A percentile compares a stretch with the other conserved stretches of the same genome.
Evolutionary conservation across 2,329 filamentous ascomycete genomes (phyloP).

Genomic region (Arthrinium puccinioides): DNA sequence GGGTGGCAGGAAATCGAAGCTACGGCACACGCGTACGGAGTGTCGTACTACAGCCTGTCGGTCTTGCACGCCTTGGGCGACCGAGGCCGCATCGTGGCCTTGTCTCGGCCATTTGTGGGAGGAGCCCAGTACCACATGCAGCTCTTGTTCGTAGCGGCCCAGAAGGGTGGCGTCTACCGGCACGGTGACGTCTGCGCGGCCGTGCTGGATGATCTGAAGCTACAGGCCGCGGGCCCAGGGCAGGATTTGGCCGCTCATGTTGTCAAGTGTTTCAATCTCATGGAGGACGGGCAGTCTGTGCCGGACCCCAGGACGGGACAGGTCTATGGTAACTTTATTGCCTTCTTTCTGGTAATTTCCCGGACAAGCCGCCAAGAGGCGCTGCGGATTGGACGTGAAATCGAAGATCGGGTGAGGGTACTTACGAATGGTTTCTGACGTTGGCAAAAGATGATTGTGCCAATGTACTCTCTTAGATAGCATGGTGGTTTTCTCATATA

Average conservation of each 20-base stretch:
- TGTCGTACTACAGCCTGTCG: slow-evolving; percentile 19
- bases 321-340: background rate
- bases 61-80: slow-evolving; percentile 14
- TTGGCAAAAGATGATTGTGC: background rate
- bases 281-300: background rate
- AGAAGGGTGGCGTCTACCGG: slow-evolving; percentile 21
- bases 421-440: background rate
- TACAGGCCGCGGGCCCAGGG: too few species aligned
- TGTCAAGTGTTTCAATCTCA: background rate
- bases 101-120: slow-evolving; percentile 13
- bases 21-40: slow-evolving; percentile 16
- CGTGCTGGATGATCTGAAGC: background rate
- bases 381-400: background rate
- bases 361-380: background rate
- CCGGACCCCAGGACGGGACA: background rate
- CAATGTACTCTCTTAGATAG: too few species aligned
- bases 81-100: slow-evolving; percentile 11
- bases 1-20: slow-evolving; percentile 18
- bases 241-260: background rate
- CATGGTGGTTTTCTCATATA: too few species aligned
- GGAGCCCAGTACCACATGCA: slow-evolving; percentile 16
- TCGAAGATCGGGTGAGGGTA: background rate
- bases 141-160: slow-evolving; percentile 19
- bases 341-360: background rate
- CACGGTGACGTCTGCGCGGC: slow-evolving; percentile 20